phyloP scores from a whole-genome alignment of 2,329 filamentous ascomycete species.

The Periglandula ipomoeae region DNA sequence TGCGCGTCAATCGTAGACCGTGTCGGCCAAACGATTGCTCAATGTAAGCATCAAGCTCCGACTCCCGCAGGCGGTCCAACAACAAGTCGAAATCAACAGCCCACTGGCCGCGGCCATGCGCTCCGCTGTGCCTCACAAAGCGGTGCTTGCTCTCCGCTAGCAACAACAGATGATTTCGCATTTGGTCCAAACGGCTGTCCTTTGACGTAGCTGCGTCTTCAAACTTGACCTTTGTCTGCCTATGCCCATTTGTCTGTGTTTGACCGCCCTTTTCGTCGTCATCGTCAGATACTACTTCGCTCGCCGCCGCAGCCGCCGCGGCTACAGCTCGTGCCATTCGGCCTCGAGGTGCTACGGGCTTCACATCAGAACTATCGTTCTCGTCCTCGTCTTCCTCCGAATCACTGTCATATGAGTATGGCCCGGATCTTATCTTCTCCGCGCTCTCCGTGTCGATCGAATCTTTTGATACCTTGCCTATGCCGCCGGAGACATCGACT shows the following conservation, averaged over 20 bases:
- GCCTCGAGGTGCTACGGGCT: conserved; percentile 3
- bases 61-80: conserved; percentile 59
- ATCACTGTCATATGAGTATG: conserved; percentile 24
- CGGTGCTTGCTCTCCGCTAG: conserved; percentile 59
- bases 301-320: neutral
- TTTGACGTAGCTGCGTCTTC: conserved; percentile 34
- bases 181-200: conserved; percentile 43
- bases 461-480: conserved; percentile 43
- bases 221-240: conserved; percentile 40
- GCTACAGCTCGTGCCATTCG: conserved; percentile 8
- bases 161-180: conserved; percentile 65
- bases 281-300: conserved; percentile 22
- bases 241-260: conserved; percentile 25
- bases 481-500: conserved; percentile 45
- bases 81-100: conserved; percentile 73
- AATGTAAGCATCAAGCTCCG: conserved; percentile 75
- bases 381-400: conserved; percentile 25
- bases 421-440: conserved; percentile 37
- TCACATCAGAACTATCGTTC: conserved; percentile 8
- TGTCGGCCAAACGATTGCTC: conserved; percentile 66
- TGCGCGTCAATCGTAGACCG: conserved; percentile 74
- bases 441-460: conserved; percentile 37
- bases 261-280: conserved; percentile 14
- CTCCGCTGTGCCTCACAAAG: conserved; percentile 61
- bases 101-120: conserved; percentile 62